Conservation (phyloP, 805 yeast species). For the Suhomyces sp. region DNA sequence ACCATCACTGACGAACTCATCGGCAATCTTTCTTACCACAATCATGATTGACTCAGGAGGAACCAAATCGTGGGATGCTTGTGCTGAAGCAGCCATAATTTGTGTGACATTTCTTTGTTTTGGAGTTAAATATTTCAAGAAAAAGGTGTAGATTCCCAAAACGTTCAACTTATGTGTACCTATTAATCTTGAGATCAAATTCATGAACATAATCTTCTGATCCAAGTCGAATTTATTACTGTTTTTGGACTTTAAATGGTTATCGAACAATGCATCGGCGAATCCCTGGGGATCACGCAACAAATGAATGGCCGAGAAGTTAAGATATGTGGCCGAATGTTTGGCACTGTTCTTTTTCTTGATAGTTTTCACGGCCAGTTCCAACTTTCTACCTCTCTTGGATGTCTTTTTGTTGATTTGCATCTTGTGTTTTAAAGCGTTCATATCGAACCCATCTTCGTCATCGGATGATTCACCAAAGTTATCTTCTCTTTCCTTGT, state of each 20-base stretch:
- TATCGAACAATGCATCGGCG: conserved; percentile 78
- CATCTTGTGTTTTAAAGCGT: conserved; percentile 74
- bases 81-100: conserved; percentile 95
- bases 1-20: conserved; percentile 97
- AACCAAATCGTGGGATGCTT: conserved; percentile 92
- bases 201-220: conserved; percentile 86
- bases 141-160: conserved; percentile 83
- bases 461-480: conserved; percentile 69
- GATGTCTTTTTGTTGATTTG: conserved; percentile 78
- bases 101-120: conserved; percentile 93
- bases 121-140: conserved; percentile 88
- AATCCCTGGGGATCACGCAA: conserved; percentile 97
- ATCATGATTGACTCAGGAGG: conserved; percentile 89
- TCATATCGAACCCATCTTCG: conserved; percentile 72
- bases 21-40: conserved; percentile 88
- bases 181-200: conserved; percentile 79
- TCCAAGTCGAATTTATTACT: conserved; percentile 75
- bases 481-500: conserved; percentile 85
- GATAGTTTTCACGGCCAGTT: conserved; percentile 64
- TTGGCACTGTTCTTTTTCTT: conserved; percentile 61
- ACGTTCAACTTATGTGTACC: conserved; percentile 95
- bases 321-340: conserved; percentile 66
- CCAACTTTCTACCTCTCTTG: conserved; percentile 79
- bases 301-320: conserved; percentile 92
- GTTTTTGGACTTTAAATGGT: conserved; percentile 68